Percentiles rank a stretch among this genome's conserved stretches.
Conservation (phyloP, 495 filamentous ascomycete species). For the Astrocystis sublimbata region DNA sequence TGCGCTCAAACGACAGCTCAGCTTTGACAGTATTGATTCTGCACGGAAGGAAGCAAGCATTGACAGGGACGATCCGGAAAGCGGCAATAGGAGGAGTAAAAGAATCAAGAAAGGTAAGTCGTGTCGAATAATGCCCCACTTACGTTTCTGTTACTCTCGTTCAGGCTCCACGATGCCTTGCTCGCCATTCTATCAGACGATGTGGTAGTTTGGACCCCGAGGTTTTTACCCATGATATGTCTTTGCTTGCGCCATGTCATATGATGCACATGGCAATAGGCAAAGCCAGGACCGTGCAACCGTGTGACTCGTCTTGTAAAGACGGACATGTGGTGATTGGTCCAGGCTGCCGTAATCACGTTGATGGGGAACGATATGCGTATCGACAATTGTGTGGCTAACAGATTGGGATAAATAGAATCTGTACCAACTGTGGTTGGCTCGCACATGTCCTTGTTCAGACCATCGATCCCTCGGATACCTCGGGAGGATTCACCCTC, state of each 20-base stretch:
- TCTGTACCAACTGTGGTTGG: constrained; percentile 86
- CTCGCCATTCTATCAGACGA: neutral
- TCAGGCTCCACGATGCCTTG: neutral
- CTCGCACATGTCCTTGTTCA: constrained; percentile 93
- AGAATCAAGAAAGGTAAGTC: constrained; percentile 82
- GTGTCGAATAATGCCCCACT: neutral
- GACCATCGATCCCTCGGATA: constrained; percentile 72
- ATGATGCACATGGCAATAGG: neutral
- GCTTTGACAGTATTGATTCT: constrained; percentile 68
- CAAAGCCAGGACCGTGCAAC: neutral
- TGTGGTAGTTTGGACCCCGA: neutral
- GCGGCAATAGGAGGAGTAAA: constrained; percentile 84
- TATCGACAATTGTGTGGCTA: constrained; percentile 37
- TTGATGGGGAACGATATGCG: neutral
- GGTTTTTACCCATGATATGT: neutral
- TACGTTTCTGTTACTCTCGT: neutral
- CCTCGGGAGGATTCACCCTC: constrained; percentile 66
- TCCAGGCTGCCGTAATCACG: neutral
- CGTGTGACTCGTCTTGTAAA: neutral
- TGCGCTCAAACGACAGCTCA: constrained; percentile 78
- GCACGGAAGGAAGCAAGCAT: constrained; percentile 56
- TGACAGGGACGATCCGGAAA: constrained; percentile 67
- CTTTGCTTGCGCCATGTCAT: neutral
- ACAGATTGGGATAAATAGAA: constrained; percentile 56
- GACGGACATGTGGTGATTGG: neutral